Evolutionary conservation across 495 filamentous ascomycete genomes (phyloP).

Genomic region (Hypomontagnella submonticulosa): DNA sequence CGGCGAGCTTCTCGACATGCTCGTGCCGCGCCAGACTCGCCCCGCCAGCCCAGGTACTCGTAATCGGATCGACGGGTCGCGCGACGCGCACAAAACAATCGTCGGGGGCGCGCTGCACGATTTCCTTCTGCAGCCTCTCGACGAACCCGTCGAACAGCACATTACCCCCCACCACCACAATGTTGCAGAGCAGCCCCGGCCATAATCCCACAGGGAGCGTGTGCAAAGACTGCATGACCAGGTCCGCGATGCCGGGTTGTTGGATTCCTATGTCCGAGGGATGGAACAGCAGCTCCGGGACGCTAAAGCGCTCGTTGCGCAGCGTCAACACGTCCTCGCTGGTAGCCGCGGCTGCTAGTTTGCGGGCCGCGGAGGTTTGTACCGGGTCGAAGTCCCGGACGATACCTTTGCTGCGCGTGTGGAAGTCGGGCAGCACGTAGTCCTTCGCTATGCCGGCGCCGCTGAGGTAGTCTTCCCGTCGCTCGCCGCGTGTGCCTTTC

Average conservation of each 20-base stretch:
- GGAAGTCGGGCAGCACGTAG: constrained; percentile 93
- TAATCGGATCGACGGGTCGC: constrained; percentile 77
- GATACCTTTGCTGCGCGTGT: constrained; percentile 75
- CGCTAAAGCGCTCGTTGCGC: constrained; percentile 89
- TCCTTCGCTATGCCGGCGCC: constrained; percentile 86
- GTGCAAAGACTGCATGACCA: constrained; percentile 83
- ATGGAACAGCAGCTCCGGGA: constrained; percentile 90
- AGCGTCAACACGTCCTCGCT: constrained; percentile 86
- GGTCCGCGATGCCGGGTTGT: constrained; percentile 82
- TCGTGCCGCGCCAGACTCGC: constrained; percentile 76
- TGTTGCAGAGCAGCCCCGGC: constrained; percentile 83
- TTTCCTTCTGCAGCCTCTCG: constrained; percentile 80
- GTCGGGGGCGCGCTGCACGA: constrained; percentile 77
- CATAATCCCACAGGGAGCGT: constrained; percentile 79
- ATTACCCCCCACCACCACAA: constrained; percentile 91
- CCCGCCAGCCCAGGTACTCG: constrained; percentile 86
- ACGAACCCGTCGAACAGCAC: constrained; percentile 81
- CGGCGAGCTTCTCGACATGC: constrained; percentile 69
- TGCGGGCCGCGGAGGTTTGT: constrained; percentile 65
- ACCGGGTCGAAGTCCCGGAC: constrained; percentile 79
- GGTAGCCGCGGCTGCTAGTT: constrained; percentile 61
- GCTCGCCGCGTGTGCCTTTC: constrained; percentile 77
- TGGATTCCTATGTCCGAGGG: constrained; percentile 88
- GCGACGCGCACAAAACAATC: constrained; percentile 81
- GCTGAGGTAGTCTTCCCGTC: constrained; percentile 51